A percentile compares a stretch with the other conserved stretches of the same genome.
Conservation (phyloP, 2,329 filamentous ascomycete genomes). For the Cercospora brassicicola region DNA sequence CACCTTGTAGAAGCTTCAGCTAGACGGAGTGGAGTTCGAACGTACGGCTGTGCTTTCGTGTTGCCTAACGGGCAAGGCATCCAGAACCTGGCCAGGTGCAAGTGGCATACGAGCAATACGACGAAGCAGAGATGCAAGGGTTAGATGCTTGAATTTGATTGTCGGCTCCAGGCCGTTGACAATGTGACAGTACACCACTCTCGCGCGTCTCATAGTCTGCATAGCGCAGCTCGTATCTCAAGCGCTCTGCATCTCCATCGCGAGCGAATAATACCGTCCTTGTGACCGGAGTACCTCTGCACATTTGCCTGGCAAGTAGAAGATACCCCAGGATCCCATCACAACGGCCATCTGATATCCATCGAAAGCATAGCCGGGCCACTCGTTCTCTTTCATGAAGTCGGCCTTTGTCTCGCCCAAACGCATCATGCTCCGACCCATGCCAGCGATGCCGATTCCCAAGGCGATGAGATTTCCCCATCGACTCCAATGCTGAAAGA, state of each 20-base stretch:
- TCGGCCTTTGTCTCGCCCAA: conserved; percentile 14
- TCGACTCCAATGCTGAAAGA: conserved; percentile 9
- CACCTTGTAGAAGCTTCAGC: no score
- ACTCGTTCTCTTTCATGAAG: conserved; percentile 19
- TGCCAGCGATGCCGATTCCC: conserved; percentile 14
- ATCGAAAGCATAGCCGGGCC: conserved; percentile 18
- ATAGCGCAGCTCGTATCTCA: neutral
- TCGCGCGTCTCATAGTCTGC: neutral
- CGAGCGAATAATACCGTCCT: neutral
- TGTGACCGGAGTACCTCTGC: neutral
- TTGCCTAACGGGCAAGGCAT: no score
- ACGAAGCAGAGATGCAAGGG: no score
- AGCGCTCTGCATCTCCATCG: neutral
- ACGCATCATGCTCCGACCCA: conserved; percentile 19
- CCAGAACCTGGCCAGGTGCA: no score
- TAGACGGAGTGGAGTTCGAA: no score
- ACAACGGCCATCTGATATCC: conserved; percentile 21
- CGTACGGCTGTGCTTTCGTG: no score
- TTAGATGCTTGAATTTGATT: no score
- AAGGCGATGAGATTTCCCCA: conserved; percentile 19
- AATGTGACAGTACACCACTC: no score
- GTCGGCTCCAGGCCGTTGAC: no score
- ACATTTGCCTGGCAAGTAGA: conserved; percentile 19
- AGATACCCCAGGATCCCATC: conserved; percentile 15
- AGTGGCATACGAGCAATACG: no score